Evolutionary conservation across 306 rosid genomes (phyloP).

Genomic region (Heteromeles arbutifolia): DNA sequence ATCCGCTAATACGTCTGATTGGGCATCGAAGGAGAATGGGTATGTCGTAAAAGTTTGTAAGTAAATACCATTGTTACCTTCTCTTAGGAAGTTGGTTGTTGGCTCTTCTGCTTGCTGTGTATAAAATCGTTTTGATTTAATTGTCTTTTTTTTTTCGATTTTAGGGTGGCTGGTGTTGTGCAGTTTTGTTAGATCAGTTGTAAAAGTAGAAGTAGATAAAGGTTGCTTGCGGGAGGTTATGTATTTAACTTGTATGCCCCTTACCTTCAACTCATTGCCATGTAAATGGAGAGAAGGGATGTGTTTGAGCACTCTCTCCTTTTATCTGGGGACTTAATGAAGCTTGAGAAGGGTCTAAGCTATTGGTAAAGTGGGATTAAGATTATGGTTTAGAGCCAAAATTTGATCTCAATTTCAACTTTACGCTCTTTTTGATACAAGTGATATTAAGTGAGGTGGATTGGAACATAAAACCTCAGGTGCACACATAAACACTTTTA

Average conservation of each 20-base stretch:
- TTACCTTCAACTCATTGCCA: not conserved
- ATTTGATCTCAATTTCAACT: not conserved
- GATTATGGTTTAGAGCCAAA: no score
- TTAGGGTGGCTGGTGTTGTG: constrained; percentile 20
- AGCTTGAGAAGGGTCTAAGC: not conserved
- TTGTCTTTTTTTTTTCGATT: constrained; percentile 10
- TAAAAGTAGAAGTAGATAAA: not conserved
- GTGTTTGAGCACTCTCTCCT: not conserved
- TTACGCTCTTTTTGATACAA: not conserved
- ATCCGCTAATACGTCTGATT: not conserved
- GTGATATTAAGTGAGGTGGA: no score
- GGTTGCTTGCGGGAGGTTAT: not conserved
- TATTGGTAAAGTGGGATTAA: not conserved
- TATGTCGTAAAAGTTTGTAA: constrained; percentile 14
- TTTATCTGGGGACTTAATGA: not conserved
- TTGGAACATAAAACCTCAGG: not conserved
- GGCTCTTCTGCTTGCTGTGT: constrained; percentile 31
- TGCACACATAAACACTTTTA: not conserved
- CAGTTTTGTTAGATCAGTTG: constrained; percentile 13
- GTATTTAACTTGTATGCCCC: not conserved
- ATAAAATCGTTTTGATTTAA: constrained; percentile 18
- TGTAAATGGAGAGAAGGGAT: not conserved
- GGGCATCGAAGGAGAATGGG: constrained; percentile 8
- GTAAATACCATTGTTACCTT: constrained; percentile 11
- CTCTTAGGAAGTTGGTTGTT: constrained; percentile 8